Evolutionary conservation across 208 protist species (phyloP), one percentile per base, ranked within the genome.

Genomic region (Vickermania ingenoplastis): DNA sequence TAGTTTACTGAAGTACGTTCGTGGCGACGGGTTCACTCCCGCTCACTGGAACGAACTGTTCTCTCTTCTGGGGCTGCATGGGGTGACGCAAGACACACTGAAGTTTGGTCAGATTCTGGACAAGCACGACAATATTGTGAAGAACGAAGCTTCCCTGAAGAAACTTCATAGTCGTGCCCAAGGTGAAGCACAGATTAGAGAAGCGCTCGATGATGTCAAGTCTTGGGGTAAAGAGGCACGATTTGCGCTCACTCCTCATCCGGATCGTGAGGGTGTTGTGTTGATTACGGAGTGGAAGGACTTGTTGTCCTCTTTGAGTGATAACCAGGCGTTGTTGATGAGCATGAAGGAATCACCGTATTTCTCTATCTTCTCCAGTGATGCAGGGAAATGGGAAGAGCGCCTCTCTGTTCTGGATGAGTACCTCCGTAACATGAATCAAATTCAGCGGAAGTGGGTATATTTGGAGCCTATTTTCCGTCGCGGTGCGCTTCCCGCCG

Each of bases 391-490:
- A 45, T 98, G 95, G 92, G 93, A 98, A 73, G 61, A 81, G 53
- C 91, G 96, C 30, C 79, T 99, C 13, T 72, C 73, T 1, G 81
- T 73, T 14, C 81, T 99, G 14, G 92, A 97, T 65, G 78, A 91
- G 55, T 94, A 93, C 56, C 75, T 99, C 54, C 74, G 84, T 3
- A 62, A 82, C 50, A 95, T 99, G 77, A 98, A 96, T 59, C 80
- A 89, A 58, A 97, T 99, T 67, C 98, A 99, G 77, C 83, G 97
- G 53, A 97, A 98, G 70, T 99, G 97, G 97, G 85, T 99, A 3
- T 99, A 99, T 71, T 80, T 99, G 2, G 97, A 99, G 80, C 98
- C 98, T 52, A 99, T 99, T 61, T 99, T 99, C 61, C 81, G 78
- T 17, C 89, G 96, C 21, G 97, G 97, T 17, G 95, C 97, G 7